phyloP scores from a whole-genome alignment of 2,329 filamentous ascomycete genomes.

The Colletotrichum filicis region DNA sequence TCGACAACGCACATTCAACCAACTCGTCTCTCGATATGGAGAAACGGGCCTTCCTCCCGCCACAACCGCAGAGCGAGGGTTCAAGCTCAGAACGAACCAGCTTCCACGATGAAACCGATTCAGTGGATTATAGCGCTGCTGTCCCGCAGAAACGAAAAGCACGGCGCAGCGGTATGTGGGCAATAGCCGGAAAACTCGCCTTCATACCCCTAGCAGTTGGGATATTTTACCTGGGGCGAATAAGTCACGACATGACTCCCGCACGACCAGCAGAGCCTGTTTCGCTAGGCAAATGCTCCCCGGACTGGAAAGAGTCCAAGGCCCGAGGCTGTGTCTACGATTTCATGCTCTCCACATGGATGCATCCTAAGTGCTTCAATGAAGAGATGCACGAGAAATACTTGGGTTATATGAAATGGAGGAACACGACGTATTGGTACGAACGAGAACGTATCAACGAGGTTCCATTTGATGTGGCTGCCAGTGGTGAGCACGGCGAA shows the following conservation, averaged over 20 bases:
- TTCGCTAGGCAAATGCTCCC: conserved; percentile 15
- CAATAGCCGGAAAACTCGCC: not conserved
- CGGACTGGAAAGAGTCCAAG: conserved; percentile 40
- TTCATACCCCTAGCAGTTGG: conserved; percentile 4
- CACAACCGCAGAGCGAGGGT: not conserved
- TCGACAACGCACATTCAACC: not conserved
- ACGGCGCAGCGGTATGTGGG: not conserved
- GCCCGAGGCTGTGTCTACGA: conserved; percentile 36
- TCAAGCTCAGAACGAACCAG: not conserved
- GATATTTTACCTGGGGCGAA: conserved; percentile 17
- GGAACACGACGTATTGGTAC: conserved; percentile 28
- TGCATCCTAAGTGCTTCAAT: conserved; percentile 33
- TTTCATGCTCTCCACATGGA: conserved; percentile 38
- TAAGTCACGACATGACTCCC: conserved; percentile 9
- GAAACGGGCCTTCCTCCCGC: not conserved
- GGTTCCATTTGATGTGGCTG: conserved; percentile 23
- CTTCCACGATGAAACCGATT: conserved; percentile 18
- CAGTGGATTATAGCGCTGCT: not conserved
- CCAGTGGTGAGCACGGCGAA: conserved; percentile 16
- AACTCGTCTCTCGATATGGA: not conserved
- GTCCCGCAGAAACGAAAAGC: conserved; percentile 2
- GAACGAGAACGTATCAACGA: conserved; percentile 23
- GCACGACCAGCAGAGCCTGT: conserved; percentile 9
- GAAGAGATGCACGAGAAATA: conserved; percentile 27
- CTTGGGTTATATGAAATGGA: conserved; percentile 23